Percentiles rank a stretch among this genome's conserved stretches.
phyloP scores from a whole-genome alignment of 495 filamentous ascomycete genomes.

The Hyaloscypha variabilis region DNA sequence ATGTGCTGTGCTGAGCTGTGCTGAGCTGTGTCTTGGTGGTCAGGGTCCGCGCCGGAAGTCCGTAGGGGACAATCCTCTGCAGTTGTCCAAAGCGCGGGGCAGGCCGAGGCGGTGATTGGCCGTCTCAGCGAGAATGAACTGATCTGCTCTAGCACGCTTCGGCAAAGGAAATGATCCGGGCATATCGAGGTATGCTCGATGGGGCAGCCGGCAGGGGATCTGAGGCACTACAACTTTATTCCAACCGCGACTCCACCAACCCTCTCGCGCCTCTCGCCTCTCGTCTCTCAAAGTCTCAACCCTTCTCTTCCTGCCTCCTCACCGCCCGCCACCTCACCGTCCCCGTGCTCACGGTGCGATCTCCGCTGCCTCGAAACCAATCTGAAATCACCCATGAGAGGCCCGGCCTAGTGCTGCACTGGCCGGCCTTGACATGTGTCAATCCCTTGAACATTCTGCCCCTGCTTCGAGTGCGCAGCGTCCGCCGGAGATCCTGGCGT shows the following conservation, averaged over 20 bases:
- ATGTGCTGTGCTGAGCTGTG: too few species aligned
- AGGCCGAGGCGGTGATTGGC: neutral
- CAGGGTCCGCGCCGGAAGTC: neutral
- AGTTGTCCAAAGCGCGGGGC: neutral
- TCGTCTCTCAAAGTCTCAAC: too few species aligned
- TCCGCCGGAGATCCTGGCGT: slow-evolving; percentile 4
- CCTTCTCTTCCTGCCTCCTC: neutral
- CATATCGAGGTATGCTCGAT: too few species aligned
- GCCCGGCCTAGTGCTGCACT: neutral
- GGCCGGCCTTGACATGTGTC: neutral
- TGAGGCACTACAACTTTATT: neutral
- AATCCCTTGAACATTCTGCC: neutral
- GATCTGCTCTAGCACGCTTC: neutral
- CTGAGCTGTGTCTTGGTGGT: too few species aligned
- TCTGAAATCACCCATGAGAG: slow-evolving; percentile 9
- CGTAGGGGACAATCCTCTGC: neutral
- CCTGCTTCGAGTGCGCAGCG: neutral
- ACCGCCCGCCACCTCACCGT: neutral
- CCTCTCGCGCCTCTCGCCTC: neutral
- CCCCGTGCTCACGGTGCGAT: neutral
- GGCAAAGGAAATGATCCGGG: neutral
- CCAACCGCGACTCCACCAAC: neutral
- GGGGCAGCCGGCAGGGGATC: neutral
- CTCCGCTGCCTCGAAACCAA: slow-evolving; percentile 5
- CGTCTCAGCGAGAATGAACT: neutral